Evolutionary conservation across 805 yeast genomes (phyloP), one percentile per base, ranked within the genome.

Genomic region (Candida ficus): DNA sequence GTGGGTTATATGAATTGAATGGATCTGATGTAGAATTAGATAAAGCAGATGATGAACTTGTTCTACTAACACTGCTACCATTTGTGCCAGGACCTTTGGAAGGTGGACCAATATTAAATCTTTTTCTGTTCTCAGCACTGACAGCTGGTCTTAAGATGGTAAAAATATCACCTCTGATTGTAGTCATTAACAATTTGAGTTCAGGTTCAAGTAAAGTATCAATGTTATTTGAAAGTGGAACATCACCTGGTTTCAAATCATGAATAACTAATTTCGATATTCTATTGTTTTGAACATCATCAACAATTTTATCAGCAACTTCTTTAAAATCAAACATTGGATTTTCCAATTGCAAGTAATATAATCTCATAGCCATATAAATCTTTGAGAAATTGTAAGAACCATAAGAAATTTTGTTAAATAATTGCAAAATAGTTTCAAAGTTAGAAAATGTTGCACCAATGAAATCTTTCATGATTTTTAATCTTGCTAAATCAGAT

Each of bases 271-370:
- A 41, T 31, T 26, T 37, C 20, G 16, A 18, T 9, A 31, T 20
- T 14, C 31, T 37, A 11, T 22, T 30, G 23, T 20, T 17, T 14
- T 16, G 26, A 9, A 37, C 42, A 5, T 38, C 44, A 7, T 30
- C 29, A 8, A 32, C 7, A 12, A 42, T 25, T 4, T 33, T 35
- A 11, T 20, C 19, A 1, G 50, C 48, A 13, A 45, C 33, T 4
- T 22, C n/a, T 19, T 41, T 45, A 34, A 54, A 54, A 36, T 48
- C 49, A 37, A 49, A 53, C 1, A 32, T 14, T 10, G 58, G 52
- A 16, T 47, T 44, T 29, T 35, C 47, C 11, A 53, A 18, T 22
- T 44, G 45, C 8, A 42, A 39, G 14, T 22, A 44, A 22, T 52
- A 40, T 13, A 56, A 16, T 23, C 38, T 42, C 18, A 40, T 21